Base-by-base conservation (phyloP, 83 land plant genomes). In the Picea abies region DNA sequence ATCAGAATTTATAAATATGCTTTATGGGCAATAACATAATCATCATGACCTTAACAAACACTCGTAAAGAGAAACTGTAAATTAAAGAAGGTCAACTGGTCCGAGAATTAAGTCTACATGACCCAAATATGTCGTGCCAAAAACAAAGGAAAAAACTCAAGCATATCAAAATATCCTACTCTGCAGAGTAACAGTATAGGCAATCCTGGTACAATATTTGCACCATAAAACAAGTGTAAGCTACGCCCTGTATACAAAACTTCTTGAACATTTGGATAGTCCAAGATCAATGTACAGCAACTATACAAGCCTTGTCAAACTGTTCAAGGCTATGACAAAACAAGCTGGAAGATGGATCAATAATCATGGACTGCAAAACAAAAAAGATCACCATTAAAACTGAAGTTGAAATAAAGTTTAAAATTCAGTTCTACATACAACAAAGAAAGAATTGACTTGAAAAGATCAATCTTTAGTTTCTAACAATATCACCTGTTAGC, bases 251-350 rank as follows among this genome's bases (percentile, higher is more conserved):
- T 44, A 22, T 44, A 26, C 25, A 75, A 75, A 75, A 75, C 60
- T 75, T 75, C 60, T 47, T 75, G 78, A 47, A 75, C 29, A 3
- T 75, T n/a, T 47, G 16, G 60, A 75, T 22, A 22, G 78, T 75
- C 78, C 78, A 75, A 75, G 60, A 41, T 75, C 58, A 75, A 75
- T 47, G 49, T 47, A 75, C 78, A 75, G 60, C 15, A 75, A 75
- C 25, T 75, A 49, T 75, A 75, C 78, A 75, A 47, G 49, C 78
- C 58, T n/a, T 41, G 12, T 22, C 58, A 41, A 3, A 1, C 12
- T 20, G 44, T 39, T 23, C 22, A 20, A 20, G 23, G 23, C 47
- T 73, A 29, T 56, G 15, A 8, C 56, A 47, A 41, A 73, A 41
- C 41, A 47, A n/a, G 56, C 11, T 37, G 44, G 29, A 66, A 66